Conservation (phyloP, 176 grass and related monocot species). For the Poa pratensis region DNA sequence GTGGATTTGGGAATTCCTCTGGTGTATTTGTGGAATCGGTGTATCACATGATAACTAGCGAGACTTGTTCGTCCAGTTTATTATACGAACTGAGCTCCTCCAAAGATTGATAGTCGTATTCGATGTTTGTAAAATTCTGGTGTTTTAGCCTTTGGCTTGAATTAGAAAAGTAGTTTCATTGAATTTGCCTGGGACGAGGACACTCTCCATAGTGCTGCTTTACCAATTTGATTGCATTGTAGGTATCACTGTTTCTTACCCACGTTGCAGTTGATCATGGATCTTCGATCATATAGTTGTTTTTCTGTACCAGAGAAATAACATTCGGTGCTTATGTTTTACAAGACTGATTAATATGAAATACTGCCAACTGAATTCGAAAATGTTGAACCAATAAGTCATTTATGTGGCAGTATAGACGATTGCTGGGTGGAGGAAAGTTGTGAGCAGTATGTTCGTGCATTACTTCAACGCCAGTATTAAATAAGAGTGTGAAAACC, state of each 20-base stretch:
- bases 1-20: not conserved
- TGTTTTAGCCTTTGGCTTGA: not conserved
- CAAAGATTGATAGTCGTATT: not conserved
- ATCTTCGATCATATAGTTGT: too few species aligned
- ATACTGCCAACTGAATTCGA: too few species aligned
- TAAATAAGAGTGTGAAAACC: too few species aligned
- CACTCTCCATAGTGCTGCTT: not conserved
- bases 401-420: too few species aligned
- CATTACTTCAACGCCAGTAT: too few species aligned
- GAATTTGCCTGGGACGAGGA: not conserved
- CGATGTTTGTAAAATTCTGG: not conserved
- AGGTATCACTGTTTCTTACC: not conserved
- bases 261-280: not conserved
- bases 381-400: too few species aligned
- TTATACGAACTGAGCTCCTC: not conserved
- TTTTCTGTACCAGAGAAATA: too few species aligned
- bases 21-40: not conserved
- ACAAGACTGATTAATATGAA: too few species aligned
- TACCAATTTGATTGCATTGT: not conserved
- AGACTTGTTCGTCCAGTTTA: slow-evolving; percentile 7
- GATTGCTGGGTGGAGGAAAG: too few species aligned
- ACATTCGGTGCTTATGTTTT: too few species aligned
- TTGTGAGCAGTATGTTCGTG: too few species aligned
- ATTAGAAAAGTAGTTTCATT: not conserved
- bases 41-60: slow-evolving; percentile 24